Conservation (phyloP, 768 basidiomycete genomes). For the Lyophyllum semitale region DNA sequence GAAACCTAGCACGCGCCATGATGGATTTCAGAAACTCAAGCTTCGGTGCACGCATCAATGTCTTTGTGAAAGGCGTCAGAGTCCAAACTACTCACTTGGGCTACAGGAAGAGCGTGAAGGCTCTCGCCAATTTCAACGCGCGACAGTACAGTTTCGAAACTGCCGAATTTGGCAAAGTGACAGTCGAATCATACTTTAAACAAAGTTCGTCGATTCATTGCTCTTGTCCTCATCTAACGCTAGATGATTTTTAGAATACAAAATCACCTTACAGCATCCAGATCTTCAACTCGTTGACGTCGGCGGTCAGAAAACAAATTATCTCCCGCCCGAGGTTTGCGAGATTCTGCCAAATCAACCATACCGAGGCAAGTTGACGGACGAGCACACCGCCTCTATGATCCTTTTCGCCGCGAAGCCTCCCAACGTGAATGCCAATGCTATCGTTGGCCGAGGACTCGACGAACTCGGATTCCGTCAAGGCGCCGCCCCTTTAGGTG, state of each 20-base stretch:
- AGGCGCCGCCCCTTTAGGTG: constrained; percentile 39
- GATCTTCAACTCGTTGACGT: constrained; percentile 63
- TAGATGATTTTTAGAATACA: constrained; percentile 51
- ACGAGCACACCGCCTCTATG: constrained; percentile 73
- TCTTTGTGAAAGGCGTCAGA: constrained; percentile 67
- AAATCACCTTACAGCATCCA: constrained; percentile 48
- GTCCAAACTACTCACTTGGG: constrained; percentile 69
- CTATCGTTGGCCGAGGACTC: constrained; percentile 67
- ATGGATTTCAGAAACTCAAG: constrained; percentile 51
- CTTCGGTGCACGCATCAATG: constrained; percentile 60
- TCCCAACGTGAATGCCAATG: constrained; percentile 65
- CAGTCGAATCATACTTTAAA: constrained; percentile 70
- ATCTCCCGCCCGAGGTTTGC: constrained; percentile 75
- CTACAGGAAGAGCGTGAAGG: constrained; percentile 74
- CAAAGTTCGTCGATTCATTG: constrained; percentile 51
- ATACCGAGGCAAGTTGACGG: constrained; percentile 68
- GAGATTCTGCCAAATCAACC: constrained; percentile 68
- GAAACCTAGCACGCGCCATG: constrained; percentile 69
- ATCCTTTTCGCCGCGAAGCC: constrained; percentile 69
- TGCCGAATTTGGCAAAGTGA: constrained; percentile 53
- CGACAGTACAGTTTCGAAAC: constrained; percentile 54
- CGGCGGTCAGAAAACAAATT: constrained; percentile 46
- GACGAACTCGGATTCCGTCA: constrained; percentile 57
- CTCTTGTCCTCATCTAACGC: constrained; percentile 29
- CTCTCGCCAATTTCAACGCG: constrained; percentile 48